Base-by-base conservation (phyloP, 148 eudicot species). In the Selenicereus undatus region DNA sequence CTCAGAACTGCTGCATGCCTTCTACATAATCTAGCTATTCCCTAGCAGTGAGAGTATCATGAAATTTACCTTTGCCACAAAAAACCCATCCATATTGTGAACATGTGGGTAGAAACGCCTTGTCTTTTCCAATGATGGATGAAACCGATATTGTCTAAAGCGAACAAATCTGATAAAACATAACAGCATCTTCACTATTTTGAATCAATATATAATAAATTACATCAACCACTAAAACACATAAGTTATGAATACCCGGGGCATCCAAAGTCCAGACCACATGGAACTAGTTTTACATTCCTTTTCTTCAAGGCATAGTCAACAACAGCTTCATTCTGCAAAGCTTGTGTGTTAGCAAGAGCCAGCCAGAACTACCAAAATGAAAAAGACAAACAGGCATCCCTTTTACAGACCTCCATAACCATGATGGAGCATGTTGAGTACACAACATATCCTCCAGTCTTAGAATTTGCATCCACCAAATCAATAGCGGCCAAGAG, bases 361-460 rank as follows among this genome's bases (percentile, higher is more conserved):
- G 42, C 45, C 80, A 36, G 43, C 16, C 45, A 52, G 56, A 82
- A 51, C 26, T 35, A 71, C 72, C 5, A 11, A 51, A 32, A 66
- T 5, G 22, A 60, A 76, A 64, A 71, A 17, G 14, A 75, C 11
- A 14, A 64, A 80, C 22, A 72, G 42, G 58, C 27, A 71, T 73
- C 60, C 32, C 29, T 73, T 71, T 66, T 5, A 82, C 95, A 84
- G 68, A 93, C 98, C 99, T 96, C 99, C 39, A 89, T 88, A 86
- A 96, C 91, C 95, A 90, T 92, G 78, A 96, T 91, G 51, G 99
- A 96, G 88, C 98, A 96, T 26, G 99, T 96, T 4, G 99, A 96
- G 85, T 96, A 96, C 73, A 93, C 95, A 75, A 96, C 84, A 82
- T 92, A 96, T 51, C 99, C 99, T 77, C 99, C 99, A 18, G 99